Base-by-base conservation (phyloP, 1,284 basidiomycete genomes). In the Salmacisia buchloeana region DNA sequence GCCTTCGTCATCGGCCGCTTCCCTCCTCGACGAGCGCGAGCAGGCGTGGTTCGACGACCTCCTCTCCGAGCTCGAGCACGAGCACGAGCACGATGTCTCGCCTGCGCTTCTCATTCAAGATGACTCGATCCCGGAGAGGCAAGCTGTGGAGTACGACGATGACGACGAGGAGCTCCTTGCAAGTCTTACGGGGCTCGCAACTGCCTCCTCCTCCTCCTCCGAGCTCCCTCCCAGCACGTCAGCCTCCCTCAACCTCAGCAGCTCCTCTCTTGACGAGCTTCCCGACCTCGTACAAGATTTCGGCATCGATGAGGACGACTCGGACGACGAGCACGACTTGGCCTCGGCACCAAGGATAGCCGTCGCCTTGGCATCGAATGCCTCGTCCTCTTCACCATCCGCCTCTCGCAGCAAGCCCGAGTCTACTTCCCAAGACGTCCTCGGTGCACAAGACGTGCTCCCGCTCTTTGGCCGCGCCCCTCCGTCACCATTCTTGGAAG, bases 41-140 rank as follows among this genome's bases (percentile, higher is more conserved):
- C 49, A 54, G 21, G 49, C 49, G 9, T 54, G 49, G 49, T 54
- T 54, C 49, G 49, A 54, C 29, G 49, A 54, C 25, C 29, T 54
- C 29, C 49, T 54, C 29, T 54, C 27, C 15, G 49, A 54, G 49
- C 49, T 54, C 49, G 49, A 54, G 29, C 6, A 27, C 21, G 31
- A 15, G 18, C 9, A 4, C 27, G 49, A 31, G 15, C 25, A 29
- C 7, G 27, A 5, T 33, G 49, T n/a, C n/a, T n/a, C n/a, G n/a
- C n/a, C n/a, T n/a, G n/a, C n/a, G n/a, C n/a, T n/a, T n/a, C n/a
- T n/a, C n/a, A n/a, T n/a, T n/a, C n/a, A n/a, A n/a, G n/a, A 31
- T 13, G 29, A 18, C 49, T 25, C 23, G 15, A 12, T 25, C 25
- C 21, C 3, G 21, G 45, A 49, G 6, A 5, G 27, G 6, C 13